Evolutionary conservation across 106 monocot genomes (phyloP), one percentile per base, ranked within the genome.

Genomic region (Gastrodia elata): DNA sequence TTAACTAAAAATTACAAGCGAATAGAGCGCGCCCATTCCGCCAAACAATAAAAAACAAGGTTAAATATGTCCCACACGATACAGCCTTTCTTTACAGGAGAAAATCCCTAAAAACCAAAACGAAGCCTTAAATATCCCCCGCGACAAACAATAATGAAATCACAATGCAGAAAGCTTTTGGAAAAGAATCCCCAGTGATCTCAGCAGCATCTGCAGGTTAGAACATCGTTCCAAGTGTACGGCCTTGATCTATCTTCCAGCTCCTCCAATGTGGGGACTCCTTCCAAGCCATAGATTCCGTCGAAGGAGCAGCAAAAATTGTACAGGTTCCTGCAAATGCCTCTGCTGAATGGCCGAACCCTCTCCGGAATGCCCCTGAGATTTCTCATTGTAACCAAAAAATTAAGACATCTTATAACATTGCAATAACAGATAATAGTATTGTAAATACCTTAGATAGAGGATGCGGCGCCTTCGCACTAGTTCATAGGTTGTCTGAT

Each of bases 401-500:
- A 42, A 42, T 9, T 42, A 42, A 42, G 42, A 42, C 8, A 42
- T 42, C 42, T 42, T 42, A 42, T 42, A n/a, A n/a, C 55, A 55
- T n/a, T n/a, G 43, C 1, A n/a, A 55, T 22, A 55, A 55, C 13
- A n/a, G 55, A 55, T 5, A 72, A 57, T 16, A 34, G 5, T 52
- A 58, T 15, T 34, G 11, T 6, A 58, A 71, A 38, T 82, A 90
- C 90, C 90, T 84, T 25, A 93, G 34, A 76, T 98, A 98, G n/a
- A 74, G 38, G 39, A 98, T 86, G 3, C 97, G 82, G 13, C 82
- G 82, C 56, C 93, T 83, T 71, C 97, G 90, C 8, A 93, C 90
- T 38, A 98, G 86, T 76, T 98, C 97, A 70, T 88, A 98, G 3
- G 97, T 98, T 34, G 97, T 98, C 76, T 98, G 97, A 80, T 98